Percentiles rank a stretch among this genome's conserved stretches.
phyloP scores from a whole-genome alignment of 495 filamentous ascomycete species.

The Cryomyces minteri region DNA sequence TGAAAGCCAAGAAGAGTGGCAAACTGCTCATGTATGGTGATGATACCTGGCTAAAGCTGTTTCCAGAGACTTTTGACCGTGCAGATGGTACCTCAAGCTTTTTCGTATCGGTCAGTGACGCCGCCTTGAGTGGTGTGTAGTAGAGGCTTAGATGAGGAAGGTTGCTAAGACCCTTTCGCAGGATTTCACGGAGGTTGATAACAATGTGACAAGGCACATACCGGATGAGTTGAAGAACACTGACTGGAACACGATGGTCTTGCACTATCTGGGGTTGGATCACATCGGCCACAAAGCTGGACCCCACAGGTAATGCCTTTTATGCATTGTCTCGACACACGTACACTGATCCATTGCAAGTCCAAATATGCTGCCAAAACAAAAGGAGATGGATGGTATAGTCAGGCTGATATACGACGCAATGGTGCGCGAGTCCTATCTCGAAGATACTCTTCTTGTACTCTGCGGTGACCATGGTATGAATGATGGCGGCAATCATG shows the following conservation, averaged over 20 bases:
- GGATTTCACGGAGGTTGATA: conserved; percentile 97
- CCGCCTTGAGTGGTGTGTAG: conserved; percentile 1
- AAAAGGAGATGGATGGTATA: conserved; percentile 83
- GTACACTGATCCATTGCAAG: conserved; percentile 20
- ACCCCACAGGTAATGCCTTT: conserved; percentile 45
- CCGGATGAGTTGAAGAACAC: conserved; percentile 47
- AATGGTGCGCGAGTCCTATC: conserved; percentile 47
- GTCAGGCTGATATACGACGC: conserved; percentile 58
- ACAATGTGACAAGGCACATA: conserved; percentile 89
- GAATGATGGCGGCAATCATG: conserved; percentile 97
- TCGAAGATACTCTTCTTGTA: conserved; percentile 63
- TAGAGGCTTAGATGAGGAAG: conserved; percentile 12
- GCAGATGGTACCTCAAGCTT: conserved; percentile 91
- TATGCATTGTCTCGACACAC: neutral
- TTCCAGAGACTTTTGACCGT: conserved; percentile 70
- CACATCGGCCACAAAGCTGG: conserved; percentile 96
- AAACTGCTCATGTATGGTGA: conserved; percentile 83
- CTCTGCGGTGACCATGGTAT: conserved; percentile 93
- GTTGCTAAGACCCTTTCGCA: conserved; percentile 16
- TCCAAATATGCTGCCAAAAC: conserved; percentile 81
- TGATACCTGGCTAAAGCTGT: conserved; percentile 96
- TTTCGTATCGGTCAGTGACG: conserved; percentile 77
- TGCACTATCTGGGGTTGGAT: conserved; percentile 92
- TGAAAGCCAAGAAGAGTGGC: conserved; percentile 43
- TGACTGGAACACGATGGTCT: conserved; percentile 86